phyloP scores from a whole-genome alignment of 805 yeast genomes.

The Grigorovia jiainica region DNA sequence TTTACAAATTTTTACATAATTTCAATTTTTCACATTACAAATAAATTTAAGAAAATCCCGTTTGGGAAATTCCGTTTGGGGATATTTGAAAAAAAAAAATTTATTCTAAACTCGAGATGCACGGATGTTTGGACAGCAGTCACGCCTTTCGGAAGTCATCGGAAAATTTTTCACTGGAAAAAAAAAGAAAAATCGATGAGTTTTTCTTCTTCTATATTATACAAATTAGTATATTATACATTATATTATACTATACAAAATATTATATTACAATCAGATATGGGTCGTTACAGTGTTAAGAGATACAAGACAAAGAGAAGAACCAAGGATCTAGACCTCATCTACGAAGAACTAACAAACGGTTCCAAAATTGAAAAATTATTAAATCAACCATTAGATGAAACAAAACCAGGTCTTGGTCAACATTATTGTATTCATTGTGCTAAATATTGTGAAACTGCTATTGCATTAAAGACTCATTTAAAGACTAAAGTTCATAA shows the following conservation, averaged over 20 bases:
- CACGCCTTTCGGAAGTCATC: neutral
- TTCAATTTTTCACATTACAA: too few relatives aligned
- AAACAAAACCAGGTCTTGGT: constrained; percentile 86
- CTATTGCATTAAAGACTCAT: constrained; percentile 63
- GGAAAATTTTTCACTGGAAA: neutral
- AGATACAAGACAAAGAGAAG: constrained; percentile 86
- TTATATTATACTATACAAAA: neutral
- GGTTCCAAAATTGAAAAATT: constrained; percentile 54
- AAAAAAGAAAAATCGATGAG: too few relatives aligned
- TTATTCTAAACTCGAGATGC: too few relatives aligned
- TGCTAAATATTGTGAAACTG: constrained; percentile 82
- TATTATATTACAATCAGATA: constrained; percentile 18
- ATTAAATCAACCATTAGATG: constrained; percentile 80
- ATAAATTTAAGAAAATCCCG: too few relatives aligned
- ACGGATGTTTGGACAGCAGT: too few relatives aligned
- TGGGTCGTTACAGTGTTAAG: constrained; percentile 84
- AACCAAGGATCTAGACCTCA: constrained; percentile 74
- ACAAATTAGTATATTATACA: too few relatives aligned
- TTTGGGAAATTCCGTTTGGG: too few relatives aligned
- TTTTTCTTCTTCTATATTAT: too few relatives aligned
- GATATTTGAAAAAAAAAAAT: too few relatives aligned
- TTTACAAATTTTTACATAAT: too few relatives aligned
- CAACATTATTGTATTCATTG: constrained; percentile 93
- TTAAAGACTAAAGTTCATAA: constrained; percentile 71
- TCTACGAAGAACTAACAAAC: constrained; percentile 62